phyloP scores from a whole-genome alignment of 106 monocot genomes.

The Dendrobium nobile region DNA sequence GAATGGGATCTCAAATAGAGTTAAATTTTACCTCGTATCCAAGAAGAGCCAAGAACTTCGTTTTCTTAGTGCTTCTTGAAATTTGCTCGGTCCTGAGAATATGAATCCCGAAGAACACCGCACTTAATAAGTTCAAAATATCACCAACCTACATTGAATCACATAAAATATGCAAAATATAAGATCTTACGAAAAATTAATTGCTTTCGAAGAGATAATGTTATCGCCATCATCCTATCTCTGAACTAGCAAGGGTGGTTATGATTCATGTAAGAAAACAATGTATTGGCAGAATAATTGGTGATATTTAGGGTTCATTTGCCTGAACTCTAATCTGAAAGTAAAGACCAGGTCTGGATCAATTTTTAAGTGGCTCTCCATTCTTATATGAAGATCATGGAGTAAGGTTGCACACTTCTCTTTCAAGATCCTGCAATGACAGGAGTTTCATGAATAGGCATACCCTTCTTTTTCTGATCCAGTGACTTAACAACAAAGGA shows the following conservation, averaged over 20 bases:
- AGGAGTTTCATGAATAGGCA: too few species aligned
- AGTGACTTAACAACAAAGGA: too few species aligned
- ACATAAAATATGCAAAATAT: neutral
- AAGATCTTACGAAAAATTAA: neutral
- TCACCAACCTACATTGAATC: slow-evolving; percentile 58
- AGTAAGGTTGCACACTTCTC: too few species aligned
- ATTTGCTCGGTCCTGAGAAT: slow-evolving; percentile 76
- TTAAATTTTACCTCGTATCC: slow-evolving; percentile 55
- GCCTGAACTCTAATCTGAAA: too few species aligned
- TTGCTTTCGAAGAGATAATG: neutral
- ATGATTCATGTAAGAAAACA: neutral
- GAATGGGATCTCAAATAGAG: too few species aligned
- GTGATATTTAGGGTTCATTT: too few species aligned
- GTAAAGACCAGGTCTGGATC: too few species aligned
- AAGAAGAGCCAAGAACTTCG: slow-evolving; percentile 60
- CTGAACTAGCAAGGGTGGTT: neutral
- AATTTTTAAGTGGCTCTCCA: too few species aligned
- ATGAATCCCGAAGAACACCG: slow-evolving; percentile 79
- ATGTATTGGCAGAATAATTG: neutral
- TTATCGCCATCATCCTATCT: too few species aligned
- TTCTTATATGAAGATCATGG: too few species aligned
- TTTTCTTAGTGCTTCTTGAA: slow-evolving; percentile 57
- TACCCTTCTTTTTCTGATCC: too few species aligned
- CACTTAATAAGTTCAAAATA: slow-evolving; percentile 66
- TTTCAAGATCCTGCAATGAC: too few species aligned